These are phyloP conservation scores for Wickerhamomyces bisporus DNA, from an alignment of 805 yeast genomes.

Conservation along the genomic window DNA sequence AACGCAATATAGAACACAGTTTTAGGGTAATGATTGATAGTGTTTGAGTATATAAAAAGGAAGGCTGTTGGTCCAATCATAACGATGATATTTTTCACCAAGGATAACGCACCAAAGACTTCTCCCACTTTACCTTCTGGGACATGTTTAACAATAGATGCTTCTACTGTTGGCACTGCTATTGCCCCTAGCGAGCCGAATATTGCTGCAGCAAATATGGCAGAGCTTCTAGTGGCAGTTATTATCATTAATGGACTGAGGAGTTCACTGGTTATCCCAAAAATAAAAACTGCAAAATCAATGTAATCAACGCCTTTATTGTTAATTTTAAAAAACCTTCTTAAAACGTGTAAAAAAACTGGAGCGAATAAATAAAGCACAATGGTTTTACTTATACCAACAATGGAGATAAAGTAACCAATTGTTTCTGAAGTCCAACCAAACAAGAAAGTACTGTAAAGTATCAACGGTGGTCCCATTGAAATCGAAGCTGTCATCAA, in stretches of 20 bases:
- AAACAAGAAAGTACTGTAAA: slow-evolving; percentile 50
- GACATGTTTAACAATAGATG: slow-evolving; percentile 56
- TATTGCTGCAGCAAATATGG: slow-evolving; percentile 30
- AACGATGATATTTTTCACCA: slow-evolving; percentile 46
- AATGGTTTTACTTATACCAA: slow-evolving; percentile 45
- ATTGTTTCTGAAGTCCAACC: slow-evolving; percentile 49
- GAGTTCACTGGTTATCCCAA: slow-evolving; percentile 31
- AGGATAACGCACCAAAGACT: slow-evolving; percentile 63
- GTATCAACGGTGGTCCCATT: slow-evolving; percentile 35
- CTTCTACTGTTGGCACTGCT: slow-evolving; percentile 53
- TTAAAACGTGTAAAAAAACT: slow-evolving; percentile 33
- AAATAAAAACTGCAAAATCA: slow-evolving; percentile 36
- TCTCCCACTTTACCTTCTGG: slow-evolving; percentile 61
- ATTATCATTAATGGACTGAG: slow-evolving; percentile 33
- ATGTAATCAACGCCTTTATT: slow-evolving; percentile 45
- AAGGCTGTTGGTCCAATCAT: slow-evolving; percentile 45
- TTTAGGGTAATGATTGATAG: slow-evolving; percentile 35
- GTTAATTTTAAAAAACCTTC: slow-evolving; percentile 29
- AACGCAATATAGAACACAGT: slow-evolving; percentile 30
- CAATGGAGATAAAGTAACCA: slow-evolving; percentile 49
- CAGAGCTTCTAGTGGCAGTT: slow-evolving; percentile 23
- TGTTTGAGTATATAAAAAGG: slow-evolving; percentile 42
- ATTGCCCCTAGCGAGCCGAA: slow-evolving; percentile 45
- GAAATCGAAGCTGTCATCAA: slow-evolving; percentile 36
- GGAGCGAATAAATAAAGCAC: slow-evolving; percentile 51